Evolutionary conservation across 202 grass and related monocot species (phyloP).

Genomic region (Digitaria exilis): DNA sequence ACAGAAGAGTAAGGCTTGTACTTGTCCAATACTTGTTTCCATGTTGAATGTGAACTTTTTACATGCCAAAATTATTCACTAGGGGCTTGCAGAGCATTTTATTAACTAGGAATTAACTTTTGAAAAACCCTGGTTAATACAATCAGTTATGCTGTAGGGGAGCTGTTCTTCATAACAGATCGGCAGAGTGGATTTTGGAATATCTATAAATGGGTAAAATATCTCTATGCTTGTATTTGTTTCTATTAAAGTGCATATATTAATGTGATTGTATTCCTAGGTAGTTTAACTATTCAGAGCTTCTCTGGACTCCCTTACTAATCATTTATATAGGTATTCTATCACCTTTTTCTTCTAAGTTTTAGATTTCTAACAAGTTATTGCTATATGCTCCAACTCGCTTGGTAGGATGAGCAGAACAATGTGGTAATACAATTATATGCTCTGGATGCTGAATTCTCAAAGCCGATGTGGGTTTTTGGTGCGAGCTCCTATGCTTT

Average conservation of each 20-base stretch:
- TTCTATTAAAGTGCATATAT: conserved; percentile 13
- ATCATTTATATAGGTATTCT: no score
- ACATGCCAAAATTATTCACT: background rate
- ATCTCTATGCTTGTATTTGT: conserved; percentile 20
- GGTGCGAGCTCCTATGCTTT: conserved; percentile 91
- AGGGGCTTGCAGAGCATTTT: background rate
- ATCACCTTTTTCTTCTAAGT: no score
- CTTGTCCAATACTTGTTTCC: background rate
- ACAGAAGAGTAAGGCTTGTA: background rate
- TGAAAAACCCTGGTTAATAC: background rate
- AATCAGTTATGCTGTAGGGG: conserved; percentile 48
- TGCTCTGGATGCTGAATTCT: conserved; percentile 88
- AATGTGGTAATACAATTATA: conserved; percentile 60
- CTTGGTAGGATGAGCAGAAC: conserved; percentile 55
- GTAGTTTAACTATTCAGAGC: background rate
- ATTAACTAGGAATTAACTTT: background rate
- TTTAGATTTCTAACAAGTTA: no score
- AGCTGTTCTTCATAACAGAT: conserved; percentile 88
- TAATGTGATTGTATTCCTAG: background rate
- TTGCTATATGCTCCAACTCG: no score
- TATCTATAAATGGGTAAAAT: conserved; percentile 88
- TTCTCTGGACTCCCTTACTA: no score
- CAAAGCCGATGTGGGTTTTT: conserved; percentile 85
- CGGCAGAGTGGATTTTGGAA: conserved; percentile 85
- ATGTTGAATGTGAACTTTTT: background rate